Evolutionary conservation across 257 asterid species (phyloP).

Genomic region (Cinchona pubescens): DNA sequence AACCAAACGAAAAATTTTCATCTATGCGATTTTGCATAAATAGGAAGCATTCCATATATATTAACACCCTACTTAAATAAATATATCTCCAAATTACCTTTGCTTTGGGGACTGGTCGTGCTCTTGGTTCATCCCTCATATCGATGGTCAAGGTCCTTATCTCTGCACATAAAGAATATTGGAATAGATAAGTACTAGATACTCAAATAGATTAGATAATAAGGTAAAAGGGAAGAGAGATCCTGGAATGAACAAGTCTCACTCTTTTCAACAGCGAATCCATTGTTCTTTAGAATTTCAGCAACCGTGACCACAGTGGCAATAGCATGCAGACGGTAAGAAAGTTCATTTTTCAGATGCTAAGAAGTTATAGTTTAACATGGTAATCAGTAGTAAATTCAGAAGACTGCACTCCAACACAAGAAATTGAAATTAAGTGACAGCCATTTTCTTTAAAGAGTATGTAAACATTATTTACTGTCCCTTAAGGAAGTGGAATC

Average conservation of each 20-base stretch:
- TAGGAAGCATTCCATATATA: neutral
- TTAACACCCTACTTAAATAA: neutral
- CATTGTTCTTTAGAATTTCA: slow-evolving; percentile 70
- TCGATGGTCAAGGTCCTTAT: slow-evolving; percentile 68
- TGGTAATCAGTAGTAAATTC: neutral
- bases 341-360: slow-evolving; percentile 6
- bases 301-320: slow-evolving; percentile 72
- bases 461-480: neutral
- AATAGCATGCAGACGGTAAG: slow-evolving; percentile 46
- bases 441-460: neutral
- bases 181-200: neutral
- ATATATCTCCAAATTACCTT: slow-evolving; percentile 38
- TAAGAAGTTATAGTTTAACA: neutral
- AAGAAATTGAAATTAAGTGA: neutral
- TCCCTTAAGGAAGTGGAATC: neutral
- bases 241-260: slow-evolving; percentile 13
- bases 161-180: slow-evolving; percentile 29
- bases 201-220: neutral
- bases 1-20: neutral
- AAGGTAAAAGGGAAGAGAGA: neutral
- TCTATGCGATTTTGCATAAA: neutral
- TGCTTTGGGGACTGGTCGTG: slow-evolving; percentile 64
- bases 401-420: neutral
- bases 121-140: slow-evolving; percentile 65
- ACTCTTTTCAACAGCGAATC: slow-evolving; percentile 71